Base-by-base conservation (phyloP, 441 rosid species). In the Eutrema salsugineum region DNA sequence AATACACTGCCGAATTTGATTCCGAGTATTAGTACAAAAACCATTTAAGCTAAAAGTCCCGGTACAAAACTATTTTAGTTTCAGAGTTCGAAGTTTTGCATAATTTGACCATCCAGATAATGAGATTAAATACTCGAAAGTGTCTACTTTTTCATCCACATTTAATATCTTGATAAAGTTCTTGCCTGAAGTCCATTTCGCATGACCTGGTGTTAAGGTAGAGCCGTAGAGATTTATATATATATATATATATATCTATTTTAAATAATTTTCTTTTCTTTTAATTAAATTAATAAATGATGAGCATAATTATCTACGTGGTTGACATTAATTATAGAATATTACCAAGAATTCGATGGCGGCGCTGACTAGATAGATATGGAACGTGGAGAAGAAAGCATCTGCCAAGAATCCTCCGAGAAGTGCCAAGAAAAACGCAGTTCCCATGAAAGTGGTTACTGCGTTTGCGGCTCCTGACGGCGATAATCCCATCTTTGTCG, bases 391-490 rank as follows among this genome's bases (percentile, higher is more conserved):
- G 79, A 87, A 79, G 80, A 77, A 78, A 46, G 93, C 86, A 63
- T 92, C 96, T 3, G 96, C 88, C 24, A 92, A 72, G 72, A 90
- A 88, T 15, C 97, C 97, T 56, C 97, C 97, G 1, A 90, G 87
- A 58, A 92, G 82, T 33, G 91, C 93, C 7, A 90, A 90, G 66
- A 92, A 83, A 78, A 92, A 92, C 49, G 94, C 85, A 11, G 94
- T 88, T 70, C 97, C 97, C 93, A 90, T 92, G 81, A 92, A 92
- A 73, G 86, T 79, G 56, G 97, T 92, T 27, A 92, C 97, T 2
- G 82, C 77, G 71, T 87, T 88, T 71, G 96, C 94, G 5, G 97
- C 83, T 75, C 70, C 84, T 1, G 96, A 87, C 22, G 90, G 94
- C 14, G 96, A 81, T 80, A 84, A 88, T 58, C 80, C 82, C 94